A percentile compares a stretch with the other conserved stretches of the same genome.
Conservation (phyloP, 345 rosid genomes). For the Kernera saxatilis region DNA sequence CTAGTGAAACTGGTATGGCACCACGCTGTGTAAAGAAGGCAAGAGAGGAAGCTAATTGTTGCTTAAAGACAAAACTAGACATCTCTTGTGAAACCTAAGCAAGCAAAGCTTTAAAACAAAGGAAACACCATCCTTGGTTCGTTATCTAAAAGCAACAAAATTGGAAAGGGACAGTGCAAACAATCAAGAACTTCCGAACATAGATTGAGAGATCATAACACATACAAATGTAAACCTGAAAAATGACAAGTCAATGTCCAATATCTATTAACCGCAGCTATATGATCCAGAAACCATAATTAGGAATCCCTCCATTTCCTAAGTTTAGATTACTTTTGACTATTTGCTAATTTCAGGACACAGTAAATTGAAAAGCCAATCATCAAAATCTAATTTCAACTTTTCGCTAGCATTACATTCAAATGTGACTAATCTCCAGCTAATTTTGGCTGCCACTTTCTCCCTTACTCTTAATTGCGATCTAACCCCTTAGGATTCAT, state of each 20-base stretch:
- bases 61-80: conserved; percentile 6
- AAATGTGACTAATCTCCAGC: background rate
- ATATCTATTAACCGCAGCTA: background rate
- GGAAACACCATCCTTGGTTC: background rate
- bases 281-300: background rate
- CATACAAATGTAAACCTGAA: too few relatives aligned
- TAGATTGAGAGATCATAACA: too few relatives aligned
- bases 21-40: background rate
- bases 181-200: conserved; percentile 6
- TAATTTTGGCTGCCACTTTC: background rate
- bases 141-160: background rate
- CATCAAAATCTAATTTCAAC: background rate
- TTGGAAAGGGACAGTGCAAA: background rate
- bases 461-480: background rate
- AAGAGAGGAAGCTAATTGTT: background rate
- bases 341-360: background rate
- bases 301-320: background rate
- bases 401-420: background rate
- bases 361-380: background rate
- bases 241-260: too few relatives aligned
- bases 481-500: conserved; percentile 7
- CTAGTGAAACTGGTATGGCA: background rate
- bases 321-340: background rate
- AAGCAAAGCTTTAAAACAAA: background rate
- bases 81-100: background rate